These are phyloP conservation scores for Madurella mycetomatis DNA, from an alignment of 2,329 filamentous ascomycete species.

Conservation along the genomic window DNA sequence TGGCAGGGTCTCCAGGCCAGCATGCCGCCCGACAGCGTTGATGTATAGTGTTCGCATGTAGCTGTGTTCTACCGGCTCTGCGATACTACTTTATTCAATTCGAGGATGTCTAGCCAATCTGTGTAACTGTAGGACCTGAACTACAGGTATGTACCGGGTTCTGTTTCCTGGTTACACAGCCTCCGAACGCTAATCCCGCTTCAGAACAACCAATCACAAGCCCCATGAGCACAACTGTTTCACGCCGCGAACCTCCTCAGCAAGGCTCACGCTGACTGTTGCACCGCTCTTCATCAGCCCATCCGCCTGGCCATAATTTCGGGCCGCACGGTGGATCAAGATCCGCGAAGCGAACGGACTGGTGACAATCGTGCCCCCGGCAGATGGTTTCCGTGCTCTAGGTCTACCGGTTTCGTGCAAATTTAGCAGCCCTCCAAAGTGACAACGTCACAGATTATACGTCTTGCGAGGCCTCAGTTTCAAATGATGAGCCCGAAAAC, in stretches of 20 bases:
- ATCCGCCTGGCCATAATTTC: slow-evolving; percentile 16
- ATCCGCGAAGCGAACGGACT: background rate
- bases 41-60: too few relatives aligned
- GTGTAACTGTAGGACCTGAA: too few relatives aligned
- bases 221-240: slow-evolving; percentile 15
- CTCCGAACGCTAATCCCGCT: too few relatives aligned
- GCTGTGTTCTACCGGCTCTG: too few relatives aligned
- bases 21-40: too few relatives aligned
- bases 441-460: background rate
- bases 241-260: background rate
- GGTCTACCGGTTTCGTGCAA: slow-evolving; percentile 3
- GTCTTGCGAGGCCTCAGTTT: slow-evolving; percentile 12
- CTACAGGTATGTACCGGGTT: too few relatives aligned
- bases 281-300: background rate
- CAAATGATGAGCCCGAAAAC: slow-evolving; percentile 28
- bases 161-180: too few relatives aligned
- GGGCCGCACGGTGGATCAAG: slow-evolving; percentile 2
- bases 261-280: background rate
- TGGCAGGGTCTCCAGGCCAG: too few relatives aligned
- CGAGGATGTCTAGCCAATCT: too few relatives aligned
- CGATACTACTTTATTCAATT: too few relatives aligned
- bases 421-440: slow-evolving; percentile 3
- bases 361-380: background rate
- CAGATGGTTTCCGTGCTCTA: background rate
- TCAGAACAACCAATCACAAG: too few relatives aligned